These are phyloP conservation scores for Mucor lusitanicus DNA, from an alignment of 371 early-diverging fungal species.

Conservation along the genomic window DNA sequence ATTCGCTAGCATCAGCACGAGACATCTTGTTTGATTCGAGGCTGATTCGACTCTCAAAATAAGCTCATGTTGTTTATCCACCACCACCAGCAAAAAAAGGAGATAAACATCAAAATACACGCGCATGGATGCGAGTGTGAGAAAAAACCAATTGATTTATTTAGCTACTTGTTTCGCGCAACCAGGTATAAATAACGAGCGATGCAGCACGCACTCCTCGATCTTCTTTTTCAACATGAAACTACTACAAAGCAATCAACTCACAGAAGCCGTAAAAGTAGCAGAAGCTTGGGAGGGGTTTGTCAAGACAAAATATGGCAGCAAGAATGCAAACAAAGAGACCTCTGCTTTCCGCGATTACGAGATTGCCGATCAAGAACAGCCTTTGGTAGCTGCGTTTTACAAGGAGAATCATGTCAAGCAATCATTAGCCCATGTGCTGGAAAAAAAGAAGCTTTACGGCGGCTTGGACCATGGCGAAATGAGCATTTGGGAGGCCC, in stretches of 20 bases:
- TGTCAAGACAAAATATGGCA: slow-evolving; percentile 32
- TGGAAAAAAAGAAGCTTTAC: slow-evolving; percentile 36
- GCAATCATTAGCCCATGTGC: slow-evolving; percentile 43
- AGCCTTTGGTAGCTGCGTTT: slow-evolving; percentile 30
- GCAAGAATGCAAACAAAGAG: slow-evolving; percentile 22
- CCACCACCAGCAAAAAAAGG: neutral
- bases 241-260: slow-evolving; percentile 4
- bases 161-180: too few species aligned
- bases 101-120: neutral
- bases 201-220: neutral
- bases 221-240: neutral
- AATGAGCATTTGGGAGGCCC: slow-evolving; percentile 57
- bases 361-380: slow-evolving; percentile 21
- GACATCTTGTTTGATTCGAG: too few species aligned
- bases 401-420: slow-evolving; percentile 47
- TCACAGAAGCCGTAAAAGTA: slow-evolving; percentile 32
- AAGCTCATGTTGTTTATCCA: neutral
- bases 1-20: too few species aligned
- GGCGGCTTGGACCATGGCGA: slow-evolving; percentile 25
- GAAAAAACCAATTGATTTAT: neutral
- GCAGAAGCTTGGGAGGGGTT: slow-evolving; percentile 39
- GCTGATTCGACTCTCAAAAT: too few species aligned
- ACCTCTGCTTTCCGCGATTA: slow-evolving; percentile 31
- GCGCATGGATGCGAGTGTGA: neutral
- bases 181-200: neutral